Conservation (phyloP, 23 red algal species). For the Gracilariopsis chorda region DNA sequence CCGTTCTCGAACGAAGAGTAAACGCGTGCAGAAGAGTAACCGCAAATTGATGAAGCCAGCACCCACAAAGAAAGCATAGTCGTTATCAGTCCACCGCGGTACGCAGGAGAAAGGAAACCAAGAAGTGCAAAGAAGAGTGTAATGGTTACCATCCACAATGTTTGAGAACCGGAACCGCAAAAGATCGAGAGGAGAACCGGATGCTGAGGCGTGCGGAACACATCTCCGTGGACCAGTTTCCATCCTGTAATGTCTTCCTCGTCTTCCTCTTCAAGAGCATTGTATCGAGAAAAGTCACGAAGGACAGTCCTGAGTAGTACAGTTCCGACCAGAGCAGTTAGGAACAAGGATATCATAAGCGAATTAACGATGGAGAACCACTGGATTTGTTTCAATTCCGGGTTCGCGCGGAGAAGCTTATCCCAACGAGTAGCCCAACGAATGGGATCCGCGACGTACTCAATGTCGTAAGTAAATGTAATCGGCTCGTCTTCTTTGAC, state of each 20-base stretch:
- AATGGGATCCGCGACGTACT: slow-evolving; percentile 57
- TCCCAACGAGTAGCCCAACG: slow-evolving; percentile 98
- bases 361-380: slow-evolving; percentile 99
- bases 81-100: slow-evolving; percentile 92
- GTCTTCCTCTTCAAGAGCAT: slow-evolving; percentile 85
- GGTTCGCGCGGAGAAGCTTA: slow-evolving; percentile 70
- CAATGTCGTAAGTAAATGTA: slow-evolving; percentile 85
- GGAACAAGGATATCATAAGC: slow-evolving; percentile 88
- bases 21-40: slow-evolving; percentile 85
- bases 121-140: slow-evolving; percentile 83
- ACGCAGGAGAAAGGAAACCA: slow-evolving; percentile 94
- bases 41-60: slow-evolving; percentile 59
- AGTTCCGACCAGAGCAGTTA: slow-evolving; percentile 82
- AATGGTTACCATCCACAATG: slow-evolving; percentile 75
- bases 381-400: slow-evolving; percentile 73
- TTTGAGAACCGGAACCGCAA: slow-evolving; percentile 88
- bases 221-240: slow-evolving; percentile 99
- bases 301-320: slow-evolving; percentile 93
- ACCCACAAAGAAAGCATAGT: slow-evolving; percentile 91
- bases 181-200: slow-evolving; percentile 70
- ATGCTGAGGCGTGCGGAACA: slow-evolving; percentile 87
- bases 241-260: slow-evolving; percentile 87
- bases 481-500: slow-evolving; percentile 36
- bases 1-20: slow-evolving; percentile 74
- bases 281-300: slow-evolving; percentile 97